Conservation (phyloP, 192 early-diverging fungal genomes). For the Backusella parvicylindrica region DNA sequence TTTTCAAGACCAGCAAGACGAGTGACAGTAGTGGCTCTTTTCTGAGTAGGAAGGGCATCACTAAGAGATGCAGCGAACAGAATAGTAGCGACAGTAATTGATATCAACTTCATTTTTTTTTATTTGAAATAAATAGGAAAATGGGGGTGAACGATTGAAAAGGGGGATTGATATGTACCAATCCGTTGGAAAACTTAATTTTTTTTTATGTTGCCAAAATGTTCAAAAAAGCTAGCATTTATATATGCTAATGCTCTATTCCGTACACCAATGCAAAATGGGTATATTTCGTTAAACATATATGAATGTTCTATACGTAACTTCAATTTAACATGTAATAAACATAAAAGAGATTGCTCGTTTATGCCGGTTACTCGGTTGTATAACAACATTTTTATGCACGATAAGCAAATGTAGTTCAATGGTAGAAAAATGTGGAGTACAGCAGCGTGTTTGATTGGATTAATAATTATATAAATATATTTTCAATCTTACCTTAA, state of each 20-base stretch:
- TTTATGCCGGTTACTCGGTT: neutral
- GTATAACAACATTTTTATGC: neutral
- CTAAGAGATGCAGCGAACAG: neutral
- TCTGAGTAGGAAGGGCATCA: neutral
- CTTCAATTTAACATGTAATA: neutral
- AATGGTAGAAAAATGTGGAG: neutral
- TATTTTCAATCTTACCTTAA: neutral
- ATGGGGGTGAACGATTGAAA: neutral
- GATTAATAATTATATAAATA: neutral
- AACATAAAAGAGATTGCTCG: neutral
- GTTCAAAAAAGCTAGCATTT: neutral
- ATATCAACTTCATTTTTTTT: neutral
- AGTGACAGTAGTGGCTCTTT: neutral
- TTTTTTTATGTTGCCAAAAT: neutral
- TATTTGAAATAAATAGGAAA: neutral
- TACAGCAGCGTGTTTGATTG: neutral
- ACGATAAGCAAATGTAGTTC: neutral
- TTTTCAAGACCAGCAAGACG: constrained; percentile 18
- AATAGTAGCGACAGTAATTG: neutral
- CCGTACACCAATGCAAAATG: neutral
- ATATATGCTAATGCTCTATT: neutral
- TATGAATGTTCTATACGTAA: neutral
- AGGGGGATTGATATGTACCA: neutral
- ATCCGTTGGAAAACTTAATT: neutral
- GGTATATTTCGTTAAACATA: neutral